Evolutionary conservation across 2,329 filamentous ascomycete genomes (phyloP), one percentile per base, ranked within the genome.

Genomic region (Sordariomycetes sp.): DNA sequence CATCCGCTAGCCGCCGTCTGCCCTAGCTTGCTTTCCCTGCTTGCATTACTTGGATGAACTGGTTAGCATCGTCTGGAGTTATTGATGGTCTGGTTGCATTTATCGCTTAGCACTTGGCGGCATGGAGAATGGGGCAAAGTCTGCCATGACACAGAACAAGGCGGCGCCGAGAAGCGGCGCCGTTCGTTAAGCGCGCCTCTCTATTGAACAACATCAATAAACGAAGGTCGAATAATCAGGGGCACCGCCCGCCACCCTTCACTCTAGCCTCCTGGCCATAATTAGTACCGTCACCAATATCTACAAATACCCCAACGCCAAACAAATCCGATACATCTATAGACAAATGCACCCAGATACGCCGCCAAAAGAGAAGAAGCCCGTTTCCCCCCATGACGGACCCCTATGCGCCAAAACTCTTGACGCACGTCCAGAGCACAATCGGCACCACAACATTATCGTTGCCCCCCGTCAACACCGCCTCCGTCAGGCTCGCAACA

Each of bases 401-500:
- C 45, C 51, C 24, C 55, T 72, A 85, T 61, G 85, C 66, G 57
- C 79, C 79, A 60, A 92, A 70, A 22, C 89, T 89, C 70, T 92
- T 87, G 45, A 96, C 90, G 65, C 95, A 84, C 59, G 91, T 80
- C 94, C 94, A 99, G 60, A 99, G 72, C 55, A 95, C 84, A 58
- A 99, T 83, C 3, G 94, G 94, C 61, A 97, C 92, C 61, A 97
- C 86, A 20, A 99, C 94, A 75, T 99, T 99, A 76, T 99, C 94
- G 70, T 99, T 99, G 34, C 92, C 94, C 2, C 94, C 94, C 15
- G 94, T 97, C 61, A 99, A 74, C 53, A 96, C 92, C 28, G 94
- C 91, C 74, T 99, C 94, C 56, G 94, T 95, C 63, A 96, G 77
- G 70, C 91, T 96, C 32, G 91, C 89, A 59, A 90, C 81, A 50